phyloP scores from a whole-genome alignment of 1,139 yeast genomes.

The Saccharomyces hybrid region DNA sequence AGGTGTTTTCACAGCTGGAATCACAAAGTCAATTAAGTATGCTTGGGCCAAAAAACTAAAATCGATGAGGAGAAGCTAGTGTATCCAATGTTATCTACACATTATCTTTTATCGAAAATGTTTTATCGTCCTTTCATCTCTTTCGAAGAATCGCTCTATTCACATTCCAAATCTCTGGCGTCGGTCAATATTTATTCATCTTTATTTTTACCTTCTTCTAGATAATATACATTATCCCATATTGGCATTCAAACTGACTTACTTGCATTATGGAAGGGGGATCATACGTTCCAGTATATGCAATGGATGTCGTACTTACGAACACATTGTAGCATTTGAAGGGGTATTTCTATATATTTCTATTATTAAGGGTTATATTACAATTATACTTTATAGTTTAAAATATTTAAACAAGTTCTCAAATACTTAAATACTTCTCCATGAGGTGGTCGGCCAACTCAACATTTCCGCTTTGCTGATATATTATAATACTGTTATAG shows the following conservation, averaged over 20 bases:
- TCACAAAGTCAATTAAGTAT: slow-evolving; percentile 61
- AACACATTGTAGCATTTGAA: background rate
- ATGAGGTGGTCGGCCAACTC: slow-evolving; percentile 54
- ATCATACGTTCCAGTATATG: background rate
- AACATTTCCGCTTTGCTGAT: slow-evolving; percentile 67
- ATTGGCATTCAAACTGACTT: background rate
- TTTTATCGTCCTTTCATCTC: background rate
- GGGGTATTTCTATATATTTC: background rate
- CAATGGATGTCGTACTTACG: background rate
- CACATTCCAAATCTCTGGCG: background rate
- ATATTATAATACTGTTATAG: slow-evolving; percentile 70
- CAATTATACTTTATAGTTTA: background rate
- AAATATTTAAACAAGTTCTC: slow-evolving; percentile 1
- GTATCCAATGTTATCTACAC: background rate
- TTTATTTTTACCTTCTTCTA: background rate
- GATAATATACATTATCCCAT: background rate
- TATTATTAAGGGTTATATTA: background rate
- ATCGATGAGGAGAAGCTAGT: slow-evolving; percentile 4
- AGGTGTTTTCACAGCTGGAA: slow-evolving; percentile 84
- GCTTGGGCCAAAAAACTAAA: slow-evolving; percentile 62
- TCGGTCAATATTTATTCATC: background rate
- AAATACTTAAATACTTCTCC: slow-evolving; percentile 46
- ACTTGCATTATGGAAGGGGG: background rate
- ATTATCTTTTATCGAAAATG: background rate
- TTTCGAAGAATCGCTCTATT: background rate